Base-by-base conservation (phyloP, 2,329 filamentous ascomycete species). In the Neocucurbitaria cava region DNA sequence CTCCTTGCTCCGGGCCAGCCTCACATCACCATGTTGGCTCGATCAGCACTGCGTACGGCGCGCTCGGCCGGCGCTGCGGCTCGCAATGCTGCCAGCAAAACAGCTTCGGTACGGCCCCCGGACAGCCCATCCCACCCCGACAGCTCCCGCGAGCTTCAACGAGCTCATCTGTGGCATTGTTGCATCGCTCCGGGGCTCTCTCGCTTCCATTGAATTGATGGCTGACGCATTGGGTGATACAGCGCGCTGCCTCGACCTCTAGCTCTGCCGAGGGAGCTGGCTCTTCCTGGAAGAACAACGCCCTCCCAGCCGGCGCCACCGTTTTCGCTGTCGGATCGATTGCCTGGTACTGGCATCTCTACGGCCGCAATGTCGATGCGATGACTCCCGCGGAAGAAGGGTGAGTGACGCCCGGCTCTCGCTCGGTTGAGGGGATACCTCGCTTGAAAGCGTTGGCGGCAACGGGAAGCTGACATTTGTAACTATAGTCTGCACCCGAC, bases 281-380 rank as follows among this genome's bases (percentile, higher is more conserved):
- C 75, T 89, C 91, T 72, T 84, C 90, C 71, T 88, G 90, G 79
- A 88, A 89, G 80, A 84, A 95, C 79, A 97, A 94, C 81, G 84
- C 93, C 72, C 90, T 93, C 76, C 92, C 91, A 75, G 86, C 87
- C 73, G 91, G 90, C 76, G 93, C 95, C 70, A 96, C 92, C 70
- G 87, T 89, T 71, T 85, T 92, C 75, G 92, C 94, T 71, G 83
- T 91, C 79, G 93, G 92, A 72, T 94, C 94, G 67, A 88, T 94
- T 73, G 93, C 91, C 70, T 98, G 93, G 92, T 98, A 97, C 83
- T 96, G 94, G 80, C 92, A 96, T 81, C 88, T 96, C 70, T 98
- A 96, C 80, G 95, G 93, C 74, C 87, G 91, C 71, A 88, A 90
- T 71, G 89, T 91, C 61, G 87, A 92, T 79, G 95, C 95, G 70